Evolutionary conservation across 768 basidiomycete genomes (phyloP), one percentile per base, ranked within the genome.

Genomic region (Auriscalpium orientale): DNA sequence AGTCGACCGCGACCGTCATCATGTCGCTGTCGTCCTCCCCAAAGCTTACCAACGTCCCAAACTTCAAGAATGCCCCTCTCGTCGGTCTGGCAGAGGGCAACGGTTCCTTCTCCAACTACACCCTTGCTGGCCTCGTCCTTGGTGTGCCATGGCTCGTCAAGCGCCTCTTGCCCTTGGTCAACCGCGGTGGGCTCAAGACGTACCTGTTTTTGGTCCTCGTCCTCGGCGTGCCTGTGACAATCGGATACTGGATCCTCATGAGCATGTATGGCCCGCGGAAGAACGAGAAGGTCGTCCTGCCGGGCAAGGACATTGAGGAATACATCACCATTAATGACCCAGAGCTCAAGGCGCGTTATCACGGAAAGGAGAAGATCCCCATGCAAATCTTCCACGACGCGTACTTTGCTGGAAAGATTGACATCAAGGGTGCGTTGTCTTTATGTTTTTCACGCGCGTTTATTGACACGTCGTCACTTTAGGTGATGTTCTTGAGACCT

Each of bases 361-460:
- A 81, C 35, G 87, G 85, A 61, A 89, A 85, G 72, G 81, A 84
- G 64, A 98, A 97, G 73, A 98, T 99, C 56, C 94, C 94, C 51
- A 95, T 97, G 87, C 95, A 99, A 73, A 74, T 89, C 62, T 95
- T 97, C 79, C 87, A 98, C 68, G 97, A 99, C 76, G 91, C 92
- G 60, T 98, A 88, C 74, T 98, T 99, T 69, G 93, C 95, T 50
- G 87, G 87, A 49, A 98, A 98, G 74, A 83, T 95, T 58, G 95
- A 98, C 55, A 89, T 99, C 70, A 99, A 98, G 51, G 94, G 95
- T 89, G 46, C 43, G 79, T 70, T 11, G 21, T 49, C 46, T 20
- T 15, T 11, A 11, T 13, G n/a, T 58, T 13, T 47, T 46, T 35
- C 21, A 53, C 53, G 37, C 56, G 59, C 61, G 21, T 50, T 16